Base-by-base conservation (phyloP, 2,329 filamentous ascomycete genomes). In the Trichophyton simii region DNA sequence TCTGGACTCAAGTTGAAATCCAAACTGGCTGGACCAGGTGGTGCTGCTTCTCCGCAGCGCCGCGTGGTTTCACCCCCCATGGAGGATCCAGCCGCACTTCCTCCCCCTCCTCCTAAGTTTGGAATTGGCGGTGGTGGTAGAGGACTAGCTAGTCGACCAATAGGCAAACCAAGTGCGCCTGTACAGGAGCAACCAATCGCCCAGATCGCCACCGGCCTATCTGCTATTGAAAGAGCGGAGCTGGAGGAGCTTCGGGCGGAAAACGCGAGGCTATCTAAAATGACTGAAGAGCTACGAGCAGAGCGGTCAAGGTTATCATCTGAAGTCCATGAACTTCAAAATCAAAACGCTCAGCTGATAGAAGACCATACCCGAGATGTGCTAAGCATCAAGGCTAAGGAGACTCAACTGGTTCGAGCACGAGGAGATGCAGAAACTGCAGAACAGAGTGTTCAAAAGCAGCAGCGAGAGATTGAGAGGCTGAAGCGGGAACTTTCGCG, bases 331-430 rank as follows among this genome's bases (percentile, higher is more conserved):
- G 94, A 97, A 74, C 82, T 99, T 34, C 95, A 96, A 76, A 95
- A 96, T 69, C 90, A 96, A 72, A 99, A 99, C 69, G 94, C 94
- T 25, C 88, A 94, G 65, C 80, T 99, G 38, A 99, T 99, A 64
- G 94, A 99, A 75, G 92, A 97, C 69, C 92, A 97, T 72, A 99
- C 94, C 0, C 83, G 92, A 57, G 92, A 99, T 69, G 90, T 96
- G 0, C 80, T 99, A 48, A 94, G 91, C 67, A 95, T 99, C 77
- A 97, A 97, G 73, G 94, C 94, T 13, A 99, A 99, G 75, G 94
- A 99, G 74, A 97, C 94, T 2, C 94, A 99, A 69, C 82, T 99
- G 3, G 92, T 97, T 8, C 87, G 94, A 52, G 91, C 94, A 9
- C 83, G 91, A 60, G 91, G 88, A 66, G 94, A 99, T 69, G 88